Evolutionary conservation across 345 rosid species (phyloP), one percentile per base, ranked within the genome.

Genomic region (Sisymbrium irio): DNA sequence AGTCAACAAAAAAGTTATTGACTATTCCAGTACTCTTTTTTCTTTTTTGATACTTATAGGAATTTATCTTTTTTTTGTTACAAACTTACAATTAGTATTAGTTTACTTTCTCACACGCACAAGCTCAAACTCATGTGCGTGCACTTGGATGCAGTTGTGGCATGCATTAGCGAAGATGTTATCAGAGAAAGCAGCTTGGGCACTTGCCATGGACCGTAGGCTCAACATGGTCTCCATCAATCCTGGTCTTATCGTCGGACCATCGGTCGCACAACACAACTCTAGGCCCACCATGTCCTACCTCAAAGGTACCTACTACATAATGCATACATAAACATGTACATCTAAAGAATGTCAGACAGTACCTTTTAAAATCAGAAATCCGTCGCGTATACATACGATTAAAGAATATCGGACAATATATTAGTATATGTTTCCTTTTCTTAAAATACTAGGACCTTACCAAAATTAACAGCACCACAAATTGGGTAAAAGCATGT

Each of bases 111-210:
- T 17, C 51, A 53, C 32, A 20, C 37, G 18, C 13, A 30, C 14
- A 73, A 32, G 7, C 46, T 72, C 56, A 50, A 41, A 45, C 51
- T 74, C 67, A 27, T 59, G 70, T 51, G 63, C 4, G 14, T 53
- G n/a, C 56, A 36, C 19, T 69, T 15, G 60, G 66, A 14, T 75
- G 36, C 85, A 93, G 98, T 68, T 93, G 60, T 93, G 98, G 98
- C 78, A 93, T 56, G 96, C 96, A 3, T 71, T 90, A 53, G 86
- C 96, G 15, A 90, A 93, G 81, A 91, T 92, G 49, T 80, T 82
- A n/a, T 83, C 96, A 0, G 98, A 93, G 57, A 84, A 89, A 74
- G 94, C 96, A 30, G 97, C 98, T 3, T 93, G 98, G 97, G 98
- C 96, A 28, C 73, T 93, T 53, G 96, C 97, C 36, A 91, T 86